Evolutionary conservation across 306 rosid species (phyloP), one percentile per base, ranked within the genome.

Genomic region (Citrullus colocynthis): DNA sequence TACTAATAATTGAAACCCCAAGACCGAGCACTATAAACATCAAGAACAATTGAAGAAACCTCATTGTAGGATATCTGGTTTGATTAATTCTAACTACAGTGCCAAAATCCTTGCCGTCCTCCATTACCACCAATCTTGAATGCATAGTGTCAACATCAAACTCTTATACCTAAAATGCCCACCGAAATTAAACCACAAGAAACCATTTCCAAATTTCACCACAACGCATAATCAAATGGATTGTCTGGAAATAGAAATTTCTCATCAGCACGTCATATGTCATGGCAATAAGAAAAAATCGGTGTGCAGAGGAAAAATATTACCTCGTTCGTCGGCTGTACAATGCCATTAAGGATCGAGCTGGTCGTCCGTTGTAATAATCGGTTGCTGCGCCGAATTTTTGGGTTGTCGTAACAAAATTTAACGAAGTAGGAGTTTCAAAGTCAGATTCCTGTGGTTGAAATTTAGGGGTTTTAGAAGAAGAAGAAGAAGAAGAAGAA

Each of bases 51-150:
- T 91, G 95, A 58, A 92, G 76, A 16, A 87, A 80, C 80, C 96
- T 89, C 88, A 89, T 65, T 34, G 99, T 96, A 76, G 90, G 81
- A 58, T 87, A 85, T 88, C 97, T 90, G 13, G 83, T 66, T 12
- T 85, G 91, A 83, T 63, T 83, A 66, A 82, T 69, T 76, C 94
- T 87, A 69, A 78, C 57, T 42, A 80, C 10, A 78, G 75, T 32
- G 21, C 79, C 78, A 83, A 88, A 86, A 77, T 96, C 91, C 86
- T 92, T 96, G 75, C 97, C 90, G 80, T 96, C 98, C 85, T 92
- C 99, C 85, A 85, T 41, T 14, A 80, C 78, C 84, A 79, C 82
- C 81, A 90, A 64, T 79, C 91, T 86, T 75, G 91, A 78, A 65
- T 81, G 87, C 91, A 92, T 92, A 13, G 16, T 48, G 54, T 6